phyloP scores from a whole-genome alignment of 768 basidiomycete genomes.

The Mycena vulgaris region DNA sequence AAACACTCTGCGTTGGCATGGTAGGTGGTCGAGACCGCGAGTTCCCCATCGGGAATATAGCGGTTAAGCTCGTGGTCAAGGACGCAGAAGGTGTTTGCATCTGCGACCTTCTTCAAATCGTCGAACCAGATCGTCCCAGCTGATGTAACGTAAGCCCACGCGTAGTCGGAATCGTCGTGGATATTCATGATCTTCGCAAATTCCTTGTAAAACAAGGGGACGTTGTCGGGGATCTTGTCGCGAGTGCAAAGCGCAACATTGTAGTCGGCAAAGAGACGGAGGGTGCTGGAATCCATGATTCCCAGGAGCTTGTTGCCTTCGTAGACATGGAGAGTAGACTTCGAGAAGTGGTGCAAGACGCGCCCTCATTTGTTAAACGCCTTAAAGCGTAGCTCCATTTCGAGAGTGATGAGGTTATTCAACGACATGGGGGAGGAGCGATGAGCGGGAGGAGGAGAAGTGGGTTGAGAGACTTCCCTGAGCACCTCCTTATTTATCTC shows the following conservation, averaged over 20 bases:
- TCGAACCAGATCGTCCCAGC: too few relatives aligned
- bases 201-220: not conserved
- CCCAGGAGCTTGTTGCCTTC: too few relatives aligned
- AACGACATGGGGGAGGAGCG: too few relatives aligned
- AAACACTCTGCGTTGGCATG: slow-evolving; percentile 1
- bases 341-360: too few relatives aligned
- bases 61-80: slow-evolving; percentile 5
- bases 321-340: too few relatives aligned
- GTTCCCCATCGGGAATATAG: too few relatives aligned
- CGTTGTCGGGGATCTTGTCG: not conserved
- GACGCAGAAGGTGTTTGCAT: not conserved
- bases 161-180: not conserved
- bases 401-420: too few relatives aligned
- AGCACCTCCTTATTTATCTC: not conserved
- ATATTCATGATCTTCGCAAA: not conserved
- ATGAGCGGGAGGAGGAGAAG: too few relatives aligned
- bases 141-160: slow-evolving; percentile 5
- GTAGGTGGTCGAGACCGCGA: not conserved
- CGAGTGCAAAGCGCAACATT: not conserved
- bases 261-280: slow-evolving; percentile 2
- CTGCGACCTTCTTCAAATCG: too few relatives aligned
- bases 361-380: too few relatives aligned
- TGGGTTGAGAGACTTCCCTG: not conserved
- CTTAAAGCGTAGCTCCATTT: too few relatives aligned
- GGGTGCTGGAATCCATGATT: not conserved